Base-by-base conservation (phyloP, 2,329 filamentous ascomycete genomes). In the Ophiostoma populinum region DNA sequence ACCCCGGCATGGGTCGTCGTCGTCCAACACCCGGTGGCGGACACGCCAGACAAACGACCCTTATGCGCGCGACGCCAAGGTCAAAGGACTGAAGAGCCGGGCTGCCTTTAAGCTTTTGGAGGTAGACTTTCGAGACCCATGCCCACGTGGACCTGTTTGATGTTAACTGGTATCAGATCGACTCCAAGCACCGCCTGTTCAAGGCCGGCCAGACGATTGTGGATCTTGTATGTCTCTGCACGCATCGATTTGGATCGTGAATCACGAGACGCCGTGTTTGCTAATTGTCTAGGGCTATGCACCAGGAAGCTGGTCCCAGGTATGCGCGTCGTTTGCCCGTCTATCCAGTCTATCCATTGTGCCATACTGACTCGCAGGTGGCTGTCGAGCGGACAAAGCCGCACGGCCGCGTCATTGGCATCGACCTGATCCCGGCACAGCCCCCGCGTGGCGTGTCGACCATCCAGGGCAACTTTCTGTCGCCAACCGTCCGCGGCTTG, bases 101-200 rank as follows among this genome's bases (percentile, higher is more conserved):
- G 90, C 90, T 18, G 90, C 86, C 0, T 94, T 90, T 55, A 98
- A 98, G 55, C 62, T 98, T 8, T 57, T 94, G 13, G 80, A 94
- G 63, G 83, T 83, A 9, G 10, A 32, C 8, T 24, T 6, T 25
- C n/a, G n/a, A n/a, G n/a, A n/a, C n/a, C n/a, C n/a, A n/a, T n/a
- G n/a, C n/a, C n/a, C n/a, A n/a, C n/a, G n/a, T n/a, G n/a, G n/a
- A n/a, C n/a, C n/a, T n/a, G n/a, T n/a, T n/a, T n/a, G n/a, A n/a
- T n/a, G n/a, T n/a, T n/a, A n/a, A n/a, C n/a, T n/a, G n/a, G n/a
- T n/a, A n/a, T n/a, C 42, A 86, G 79, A 80, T 98, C 56, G 79
- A 95, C 57, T 61, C 74, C 13, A 82, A 80, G 47, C 78, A 92
- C 55, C 70, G 62, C 34, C 56, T 98, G 15, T 94, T 98, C 56